phyloP scores from a whole-genome alignment of 129 eudicot genomes.

The Chrysanthemum seticuspe region DNA sequence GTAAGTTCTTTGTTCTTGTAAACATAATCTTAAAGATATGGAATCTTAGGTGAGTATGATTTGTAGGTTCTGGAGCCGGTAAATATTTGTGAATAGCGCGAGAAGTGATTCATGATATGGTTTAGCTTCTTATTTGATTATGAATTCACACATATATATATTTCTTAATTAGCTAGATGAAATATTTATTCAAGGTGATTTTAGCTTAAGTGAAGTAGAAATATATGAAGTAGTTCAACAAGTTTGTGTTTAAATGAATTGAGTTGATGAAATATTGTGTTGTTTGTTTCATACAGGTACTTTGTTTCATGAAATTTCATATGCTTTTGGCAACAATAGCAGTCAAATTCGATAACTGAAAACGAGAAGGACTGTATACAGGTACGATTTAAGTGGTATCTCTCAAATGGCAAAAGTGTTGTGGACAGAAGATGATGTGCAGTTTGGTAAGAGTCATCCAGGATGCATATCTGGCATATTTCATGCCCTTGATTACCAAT shows the following conservation, averaged over 20 bases:
- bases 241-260: background rate
- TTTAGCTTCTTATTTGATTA: too few relatives aligned
- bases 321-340: constrained; percentile 11
- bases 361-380: background rate
- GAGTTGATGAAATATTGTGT: background rate
- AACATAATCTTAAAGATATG: background rate
- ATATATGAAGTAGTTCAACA: background rate
- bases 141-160: background rate
- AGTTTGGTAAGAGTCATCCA: constrained; percentile 32
- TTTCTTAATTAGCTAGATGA: background rate
- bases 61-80: background rate
- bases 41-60: background rate
- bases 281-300: background rate
- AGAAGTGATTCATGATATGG: too few relatives aligned
- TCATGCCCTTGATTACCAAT: constrained; percentile 60
- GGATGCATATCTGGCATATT: constrained; percentile 69
- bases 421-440: constrained; percentile 38
- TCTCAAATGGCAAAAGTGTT: constrained; percentile 50
- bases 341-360: background rate
- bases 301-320: constrained; percentile 24
- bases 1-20: constrained; percentile 1
- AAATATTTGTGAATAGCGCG: too few relatives aligned
- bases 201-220: background rate
- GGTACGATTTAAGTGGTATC: too few relatives aligned
- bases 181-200: too few relatives aligned